Conservation (phyloP, 164 flowering plant species). For the Umbellularia californica region DNA sequence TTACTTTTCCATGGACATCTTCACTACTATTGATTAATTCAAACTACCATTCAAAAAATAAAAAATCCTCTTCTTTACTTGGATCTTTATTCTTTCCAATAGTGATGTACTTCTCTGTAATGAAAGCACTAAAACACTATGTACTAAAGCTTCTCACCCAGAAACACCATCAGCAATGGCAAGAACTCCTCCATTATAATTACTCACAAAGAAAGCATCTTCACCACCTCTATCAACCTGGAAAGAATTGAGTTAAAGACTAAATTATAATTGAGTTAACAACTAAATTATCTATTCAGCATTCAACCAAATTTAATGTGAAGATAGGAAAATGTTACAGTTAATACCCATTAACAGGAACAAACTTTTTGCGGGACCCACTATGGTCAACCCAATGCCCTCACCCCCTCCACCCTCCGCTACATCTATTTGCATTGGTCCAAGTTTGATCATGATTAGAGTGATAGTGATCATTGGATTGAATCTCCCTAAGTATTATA, state of each 20-base stretch:
- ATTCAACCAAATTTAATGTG: not conserved
- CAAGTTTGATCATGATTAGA: too few species aligned
- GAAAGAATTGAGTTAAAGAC: not conserved
- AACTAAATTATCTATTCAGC: not conserved
- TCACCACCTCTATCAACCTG: constrained; percentile 93
- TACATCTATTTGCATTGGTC: too few species aligned
- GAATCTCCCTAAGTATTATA: too few species aligned
- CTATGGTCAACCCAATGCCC: too few species aligned
- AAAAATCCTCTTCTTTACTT: not conserved
- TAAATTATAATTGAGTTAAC: not conserved
- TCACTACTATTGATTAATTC: not conserved
- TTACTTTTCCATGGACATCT: too few species aligned
- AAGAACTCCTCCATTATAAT: constrained; percentile 67
- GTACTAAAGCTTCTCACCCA: constrained; percentile 42
- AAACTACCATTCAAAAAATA: too few species aligned
- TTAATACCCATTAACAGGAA: too few species aligned
- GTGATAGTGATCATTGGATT: too few species aligned
- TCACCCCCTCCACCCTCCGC: too few species aligned
- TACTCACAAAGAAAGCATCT: constrained; percentile 82
- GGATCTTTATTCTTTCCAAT: not conserved
- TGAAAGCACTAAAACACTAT: not conserved
- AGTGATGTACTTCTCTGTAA: too few species aligned
- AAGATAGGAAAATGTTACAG: not conserved
- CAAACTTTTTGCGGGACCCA: too few species aligned
- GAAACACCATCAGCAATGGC: constrained; percentile 97